phyloP scores from a whole-genome alignment of 768 basidiomycete genomes.

The Phylloporus arenicola region DNA sequence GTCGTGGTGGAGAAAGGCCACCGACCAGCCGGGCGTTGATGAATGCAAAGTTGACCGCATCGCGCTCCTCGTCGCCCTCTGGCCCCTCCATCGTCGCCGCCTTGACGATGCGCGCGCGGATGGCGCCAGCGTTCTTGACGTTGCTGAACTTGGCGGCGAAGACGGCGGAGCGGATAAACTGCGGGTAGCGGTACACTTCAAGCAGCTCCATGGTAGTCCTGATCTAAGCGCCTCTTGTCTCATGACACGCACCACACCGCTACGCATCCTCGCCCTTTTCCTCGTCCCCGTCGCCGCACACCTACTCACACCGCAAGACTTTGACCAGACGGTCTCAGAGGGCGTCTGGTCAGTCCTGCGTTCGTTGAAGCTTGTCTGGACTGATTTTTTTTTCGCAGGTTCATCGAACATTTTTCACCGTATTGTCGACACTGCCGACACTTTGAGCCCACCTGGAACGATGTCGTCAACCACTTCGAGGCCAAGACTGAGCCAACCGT shows the following conservation, averaged over 20 bases:
- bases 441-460: slow-evolving; percentile 81
- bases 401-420: slow-evolving; percentile 69
- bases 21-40: slow-evolving; percentile 79
- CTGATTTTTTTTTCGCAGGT: not conserved
- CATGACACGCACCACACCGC: not conserved
- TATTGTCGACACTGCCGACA: slow-evolving; percentile 74
- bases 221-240: not conserved
- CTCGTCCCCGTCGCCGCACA: slow-evolving; percentile 23
- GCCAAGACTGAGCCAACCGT: slow-evolving; percentile 38
- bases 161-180: slow-evolving; percentile 43
- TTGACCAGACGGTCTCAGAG: slow-evolving; percentile 43
- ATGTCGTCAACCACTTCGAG: slow-evolving; percentile 51
- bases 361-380: too few species aligned
- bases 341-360: slow-evolving; percentile 52
- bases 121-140: slow-evolving; percentile 55
- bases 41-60: slow-evolving; percentile 86
- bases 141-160: slow-evolving; percentile 59
- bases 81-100: slow-evolving; percentile 58
- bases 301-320: slow-evolving; percentile 55
- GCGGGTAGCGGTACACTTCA: slow-evolving; percentile 52
- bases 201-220: slow-evolving; percentile 32
- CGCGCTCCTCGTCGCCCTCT: slow-evolving; percentile 63
- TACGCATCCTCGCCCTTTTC: slow-evolving; percentile 23
- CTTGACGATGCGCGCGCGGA: slow-evolving; percentile 63
- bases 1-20: slow-evolving; percentile 2